Evolutionary conservation across 1,139 yeast genomes (phyloP), one percentile per base, ranked within the genome.

Genomic region (Taphrina pruni): DNA sequence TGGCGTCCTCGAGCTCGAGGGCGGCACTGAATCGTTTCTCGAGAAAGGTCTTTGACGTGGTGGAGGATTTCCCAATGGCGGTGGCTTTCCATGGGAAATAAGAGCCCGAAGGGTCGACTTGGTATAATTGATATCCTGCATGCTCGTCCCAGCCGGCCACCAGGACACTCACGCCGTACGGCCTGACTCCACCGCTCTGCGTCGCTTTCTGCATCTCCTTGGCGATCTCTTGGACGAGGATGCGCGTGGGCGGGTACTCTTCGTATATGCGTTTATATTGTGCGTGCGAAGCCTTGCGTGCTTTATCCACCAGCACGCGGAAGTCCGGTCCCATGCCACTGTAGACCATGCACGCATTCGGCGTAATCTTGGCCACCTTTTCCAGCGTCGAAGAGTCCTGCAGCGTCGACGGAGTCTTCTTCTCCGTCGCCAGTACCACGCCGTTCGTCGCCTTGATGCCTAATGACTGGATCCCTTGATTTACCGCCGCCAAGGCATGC

Each of bases 21-120:
- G 94, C 96, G 74, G 92, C 96, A 77, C 92, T 93, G 97, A 98
- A 95, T 81, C 99, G 88, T 82, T 95, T 95, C 78, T 95, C 99
- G 77, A 95, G 82, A 76, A 95, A 95, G 0, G 99, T 94, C 82
- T 95, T 94, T 48, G 99, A 99, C 8, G 96, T 89, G 56, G 87
- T 87, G 6, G 97, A 87, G 39, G 97, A 96, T 78, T 92, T 93
- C 73, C 99, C 99, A 75, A 95, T 94, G 39, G 99, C 98, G 3
- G 99, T 94, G 39, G 99, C 99, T 80, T 94, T 94, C 99, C 99
- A 95, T n/a, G 99, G 98, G 85, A 91, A 95, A 79, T 89, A 95
- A 69, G 97, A 88, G 14, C 99, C 99, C 6, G 97, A 89, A 6
- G 99, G 99, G 81, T 95, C 99, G 64, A 95, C 97, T 80, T 95